Conservation (phyloP, 2,329 filamentous ascomycete genomes). For the Arthrinium phaeospermum region DNA sequence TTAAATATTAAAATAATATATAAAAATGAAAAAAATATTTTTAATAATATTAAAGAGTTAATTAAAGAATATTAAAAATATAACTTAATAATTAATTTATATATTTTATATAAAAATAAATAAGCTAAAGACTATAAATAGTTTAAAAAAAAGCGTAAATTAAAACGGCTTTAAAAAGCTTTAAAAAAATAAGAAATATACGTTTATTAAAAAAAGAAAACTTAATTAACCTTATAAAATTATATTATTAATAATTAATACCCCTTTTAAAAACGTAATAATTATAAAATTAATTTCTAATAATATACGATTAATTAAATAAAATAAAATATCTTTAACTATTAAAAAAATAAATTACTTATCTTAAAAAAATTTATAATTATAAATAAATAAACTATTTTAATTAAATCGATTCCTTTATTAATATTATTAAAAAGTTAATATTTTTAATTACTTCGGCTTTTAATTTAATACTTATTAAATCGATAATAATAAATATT, state of each 20-base stretch:
- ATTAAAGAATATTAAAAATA: background rate
- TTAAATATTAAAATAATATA: background rate
- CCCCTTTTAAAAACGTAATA: background rate
- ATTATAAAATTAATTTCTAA: background rate
- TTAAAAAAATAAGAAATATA: background rate
- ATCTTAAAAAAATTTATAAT: too few relatives aligned
- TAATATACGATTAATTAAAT: background rate
- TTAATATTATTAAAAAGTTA: too few relatives aligned
- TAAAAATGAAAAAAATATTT: background rate
- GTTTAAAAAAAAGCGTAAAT: background rate
- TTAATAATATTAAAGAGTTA: background rate
- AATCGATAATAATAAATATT: too few relatives aligned
- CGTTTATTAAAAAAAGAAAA: background rate
- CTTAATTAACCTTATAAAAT: background rate
- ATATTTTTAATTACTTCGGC: too few relatives aligned
- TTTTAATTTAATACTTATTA: too few relatives aligned
- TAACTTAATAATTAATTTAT: too few relatives aligned
- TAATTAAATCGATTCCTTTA: background rate
- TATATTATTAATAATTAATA: background rate
- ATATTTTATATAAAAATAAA: background rate
- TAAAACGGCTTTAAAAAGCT: background rate
- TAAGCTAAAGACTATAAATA: too few relatives aligned
- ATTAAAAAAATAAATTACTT: too few relatives aligned
- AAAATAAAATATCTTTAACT: background rate
- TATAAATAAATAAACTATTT: too few relatives aligned